These are phyloP conservation scores for Suillus bovinus DNA, from an alignment of 768 basidiomycete genomes.

Conservation along the genomic window DNA sequence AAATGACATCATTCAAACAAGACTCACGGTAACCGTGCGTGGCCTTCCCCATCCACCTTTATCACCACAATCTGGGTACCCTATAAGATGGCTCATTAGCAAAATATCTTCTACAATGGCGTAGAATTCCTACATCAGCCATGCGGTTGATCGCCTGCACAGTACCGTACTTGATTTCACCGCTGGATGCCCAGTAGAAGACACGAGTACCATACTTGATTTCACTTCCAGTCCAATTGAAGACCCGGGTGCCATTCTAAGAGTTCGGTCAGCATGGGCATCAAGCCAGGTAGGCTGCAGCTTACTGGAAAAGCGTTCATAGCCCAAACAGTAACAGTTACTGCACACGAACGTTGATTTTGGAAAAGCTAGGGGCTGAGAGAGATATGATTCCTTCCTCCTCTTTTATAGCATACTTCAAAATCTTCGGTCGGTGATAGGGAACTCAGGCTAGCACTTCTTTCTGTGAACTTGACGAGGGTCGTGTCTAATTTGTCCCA, in stretches of 20 bases:
- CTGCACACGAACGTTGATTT: constrained; percentile 15
- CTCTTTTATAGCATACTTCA: constrained; percentile 20
- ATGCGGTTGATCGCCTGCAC: constrained; percentile 54
- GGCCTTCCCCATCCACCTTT: constrained; percentile 42
- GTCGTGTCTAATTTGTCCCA: constrained; percentile 33
- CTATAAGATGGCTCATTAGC: constrained; percentile 28
- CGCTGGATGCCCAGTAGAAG: constrained; percentile 60
- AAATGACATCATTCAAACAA: constrained; percentile 4
- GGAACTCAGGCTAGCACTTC: constrained; percentile 12
- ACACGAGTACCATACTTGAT: constrained; percentile 67
- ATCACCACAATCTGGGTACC: constrained; percentile 60
- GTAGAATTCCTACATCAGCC: constrained; percentile 51
- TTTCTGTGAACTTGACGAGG: constrained; percentile 16
- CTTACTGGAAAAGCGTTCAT: constrained; percentile 72
- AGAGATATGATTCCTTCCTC: constrained; percentile 12
- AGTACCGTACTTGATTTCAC: constrained; percentile 57
- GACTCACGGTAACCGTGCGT: constrained; percentile 60
- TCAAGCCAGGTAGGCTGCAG: constrained; percentile 14
- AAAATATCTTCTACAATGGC: background rate
- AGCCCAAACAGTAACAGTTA: constrained; percentile 63
- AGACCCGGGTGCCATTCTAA: constrained; percentile 68
- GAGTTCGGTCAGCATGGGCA: constrained; percentile 19
- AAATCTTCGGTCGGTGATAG: constrained; percentile 34
- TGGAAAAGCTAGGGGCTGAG: constrained; percentile 19
- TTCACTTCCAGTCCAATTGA: constrained; percentile 61